Percentiles rank a stretch among this genome's conserved stretches.
Evolutionary conservation across 2,329 filamentous ascomycete genomes (phyloP).

Genomic region (Neurospora crassa): DNA sequence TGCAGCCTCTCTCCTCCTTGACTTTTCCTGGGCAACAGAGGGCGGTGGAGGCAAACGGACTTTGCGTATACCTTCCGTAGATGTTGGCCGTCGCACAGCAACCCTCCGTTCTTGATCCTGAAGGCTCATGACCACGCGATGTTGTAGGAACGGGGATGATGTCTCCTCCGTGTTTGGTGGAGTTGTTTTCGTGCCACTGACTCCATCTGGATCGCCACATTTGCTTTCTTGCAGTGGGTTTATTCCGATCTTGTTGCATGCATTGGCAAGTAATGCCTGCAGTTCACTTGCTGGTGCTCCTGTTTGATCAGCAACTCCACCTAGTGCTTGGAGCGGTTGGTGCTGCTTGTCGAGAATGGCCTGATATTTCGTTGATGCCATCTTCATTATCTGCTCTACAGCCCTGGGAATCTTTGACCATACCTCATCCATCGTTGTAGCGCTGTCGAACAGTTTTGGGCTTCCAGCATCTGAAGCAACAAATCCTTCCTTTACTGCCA

Average conservation of each 20-base stretch:
- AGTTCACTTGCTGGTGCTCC: background rate
- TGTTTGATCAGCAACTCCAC: background rate
- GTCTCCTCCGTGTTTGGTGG: background rate
- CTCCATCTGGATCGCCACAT: background rate
- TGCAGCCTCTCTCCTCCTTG: conserved; percentile 10
- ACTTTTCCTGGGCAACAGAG: conserved; percentile 17
- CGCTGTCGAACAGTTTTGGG: background rate
- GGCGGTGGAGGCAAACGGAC: conserved; percentile 3
- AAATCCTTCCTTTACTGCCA: conserved; percentile 8
- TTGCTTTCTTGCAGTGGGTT: background rate
- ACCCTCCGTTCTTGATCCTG: background rate
- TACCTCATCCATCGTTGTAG: conserved; percentile 5
- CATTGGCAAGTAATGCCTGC: background rate
- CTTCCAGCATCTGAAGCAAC: background rate
- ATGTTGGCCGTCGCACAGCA: background rate
- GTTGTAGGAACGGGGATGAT: background rate
- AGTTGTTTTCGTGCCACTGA: background rate
- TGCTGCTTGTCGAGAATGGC: background rate
- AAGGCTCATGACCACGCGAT: background rate
- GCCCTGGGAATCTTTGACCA: background rate
- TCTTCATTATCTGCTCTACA: background rate
- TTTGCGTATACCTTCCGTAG: background rate
- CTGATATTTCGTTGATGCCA: background rate
- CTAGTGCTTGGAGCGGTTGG: background rate
- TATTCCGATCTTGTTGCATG: background rate